Conservation (phyloP, 768 basidiomycete species). For the Auricularia heimuer region DNA sequence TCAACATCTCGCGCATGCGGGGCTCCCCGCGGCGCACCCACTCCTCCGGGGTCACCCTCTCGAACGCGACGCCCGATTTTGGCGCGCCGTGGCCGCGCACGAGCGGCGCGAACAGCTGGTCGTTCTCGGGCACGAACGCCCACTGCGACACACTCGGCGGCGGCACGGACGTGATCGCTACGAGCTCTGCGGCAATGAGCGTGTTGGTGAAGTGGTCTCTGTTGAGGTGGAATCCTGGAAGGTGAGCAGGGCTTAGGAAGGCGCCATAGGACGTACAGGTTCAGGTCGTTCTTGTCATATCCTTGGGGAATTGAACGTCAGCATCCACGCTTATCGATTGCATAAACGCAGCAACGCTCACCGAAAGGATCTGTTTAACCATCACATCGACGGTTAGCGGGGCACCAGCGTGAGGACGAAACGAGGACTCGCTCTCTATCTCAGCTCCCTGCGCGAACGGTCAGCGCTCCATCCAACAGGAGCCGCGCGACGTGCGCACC, state of each 20-base stretch:
- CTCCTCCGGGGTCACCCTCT: constrained; percentile 41
- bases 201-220: constrained; percentile 65
- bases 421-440: constrained; percentile 49
- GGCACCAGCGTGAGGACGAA: background rate
- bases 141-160: constrained; percentile 46
- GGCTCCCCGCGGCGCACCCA: constrained; percentile 45
- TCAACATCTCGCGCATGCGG: constrained; percentile 26
- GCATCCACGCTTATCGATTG: background rate
- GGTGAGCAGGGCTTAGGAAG: constrained; percentile 5
- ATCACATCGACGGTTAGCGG: constrained; percentile 1
- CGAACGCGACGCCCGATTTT: constrained; percentile 16
- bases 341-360: constrained; percentile 1
- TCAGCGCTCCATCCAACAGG: background rate
- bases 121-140: constrained; percentile 53
- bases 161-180: constrained; percentile 49
- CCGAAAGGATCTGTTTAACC: constrained; percentile 35
- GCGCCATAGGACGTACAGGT: constrained; percentile 24
- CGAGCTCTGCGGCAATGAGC: constrained; percentile 57
- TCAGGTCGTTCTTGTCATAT: constrained; percentile 64
- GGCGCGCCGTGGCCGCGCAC: constrained; percentile 12
- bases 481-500: constrained; percentile 20
- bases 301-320: background rate
- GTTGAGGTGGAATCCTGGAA: background rate
- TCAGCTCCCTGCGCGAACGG: constrained; percentile 31
- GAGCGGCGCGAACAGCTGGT: constrained; percentile 36